Base-by-base conservation (phyloP, 1,284 basidiomycete genomes). In the Tranzscheliella williamsii region DNA sequence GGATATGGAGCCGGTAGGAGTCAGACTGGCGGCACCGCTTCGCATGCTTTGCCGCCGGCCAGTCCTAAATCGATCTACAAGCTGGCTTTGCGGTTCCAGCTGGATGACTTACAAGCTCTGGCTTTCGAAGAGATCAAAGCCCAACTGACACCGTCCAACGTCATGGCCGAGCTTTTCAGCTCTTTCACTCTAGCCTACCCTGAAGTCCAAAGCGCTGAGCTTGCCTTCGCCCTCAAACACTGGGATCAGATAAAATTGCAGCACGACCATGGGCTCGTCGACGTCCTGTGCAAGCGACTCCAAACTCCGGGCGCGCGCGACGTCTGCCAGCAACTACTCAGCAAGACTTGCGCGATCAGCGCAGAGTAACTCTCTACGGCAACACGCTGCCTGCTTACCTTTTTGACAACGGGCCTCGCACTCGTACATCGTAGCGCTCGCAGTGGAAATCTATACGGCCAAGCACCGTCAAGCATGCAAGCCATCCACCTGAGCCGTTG, bases 41-140 rank as follows among this genome's bases (percentile, higher is more conserved):
- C n/a, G n/a, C n/a, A n/a, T n/a, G n/a, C n/a, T n/a, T n/a, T n/a
- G 32, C 9, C 35, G 7, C 24, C 29, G 8, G 27, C 54, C 3
- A 64, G 54, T 23, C 42, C 54, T 4, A 64, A 58, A 36, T 50
- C 54, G n/a, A 34, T 58, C 13, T 64, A 58, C 8, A 38, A 42
- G 2, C 42, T 46, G 1, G 61, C 61, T 2, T 29, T 32, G 12
- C 39, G 26, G 16, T 51, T 40, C 17, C 35, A 41, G 0, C 35
- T 64, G 42, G 22, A 3, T 4, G 24, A 21, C 0, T 30, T 64
- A 8, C 31, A 33, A 22, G 21, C 44, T 9, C 29, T 58, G 20
- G 54, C 61, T 3, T n/a, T 24, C 11, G 15, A 20, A 3, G 41
- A 29, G 2, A 42, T 58, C 20, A 24, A 49, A 3, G 6, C 16